Percentiles rank a stretch among this genome's conserved stretches.
These are phyloP conservation scores for Chlamydomonas incerta DNA, from an alignment of 139 green algal species.

Conservation along the genomic window DNA sequence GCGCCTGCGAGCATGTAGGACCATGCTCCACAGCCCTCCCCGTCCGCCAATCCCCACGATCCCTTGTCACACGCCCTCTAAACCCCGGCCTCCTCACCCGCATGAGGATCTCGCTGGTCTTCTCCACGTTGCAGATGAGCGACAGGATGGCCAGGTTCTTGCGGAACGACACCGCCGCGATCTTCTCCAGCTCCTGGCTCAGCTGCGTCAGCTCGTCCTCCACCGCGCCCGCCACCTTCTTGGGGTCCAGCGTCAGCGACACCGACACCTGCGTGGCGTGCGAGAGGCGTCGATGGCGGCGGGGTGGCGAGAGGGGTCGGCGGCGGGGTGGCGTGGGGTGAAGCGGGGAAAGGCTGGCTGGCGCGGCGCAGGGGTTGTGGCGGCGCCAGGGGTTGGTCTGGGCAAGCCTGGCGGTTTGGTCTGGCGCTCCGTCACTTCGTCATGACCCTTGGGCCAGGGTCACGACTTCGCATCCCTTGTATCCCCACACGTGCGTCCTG, in stretches of 20 bases:
- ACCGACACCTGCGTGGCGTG: slow-evolving; percentile 80
- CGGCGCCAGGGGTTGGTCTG: no score
- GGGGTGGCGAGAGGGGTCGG: not conserved
- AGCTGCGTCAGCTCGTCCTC: slow-evolving; percentile 85
- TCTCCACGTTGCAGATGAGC: slow-evolving; percentile 95
- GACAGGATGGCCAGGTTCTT: slow-evolving; percentile 88
- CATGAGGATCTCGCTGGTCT: slow-evolving; percentile 86
- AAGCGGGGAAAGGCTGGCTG: no score
- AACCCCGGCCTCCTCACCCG: slow-evolving; percentile 50
- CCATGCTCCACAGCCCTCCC: no score
- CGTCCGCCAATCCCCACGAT: no score
- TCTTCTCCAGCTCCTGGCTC: slow-evolving; percentile 72
- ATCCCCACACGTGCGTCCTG: no score
- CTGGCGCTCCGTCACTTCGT: no score
- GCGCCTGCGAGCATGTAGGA: no score
- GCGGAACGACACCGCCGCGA: slow-evolving; percentile 72
- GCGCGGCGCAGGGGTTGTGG: no score
- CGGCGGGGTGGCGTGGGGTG: not conserved
- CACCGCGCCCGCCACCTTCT: slow-evolving; percentile 69
- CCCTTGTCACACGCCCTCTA: no score
- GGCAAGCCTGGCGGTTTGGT: no score
- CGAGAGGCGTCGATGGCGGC: not conserved
- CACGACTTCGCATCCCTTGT: no score
- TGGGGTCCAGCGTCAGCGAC: slow-evolving; percentile 95
- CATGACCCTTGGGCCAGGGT: no score